Percentiles rank a stretch among this genome's conserved stretches.
Conservation (phyloP, 352 stramenopile species). For the Phytophthora boehmeriae region DNA sequence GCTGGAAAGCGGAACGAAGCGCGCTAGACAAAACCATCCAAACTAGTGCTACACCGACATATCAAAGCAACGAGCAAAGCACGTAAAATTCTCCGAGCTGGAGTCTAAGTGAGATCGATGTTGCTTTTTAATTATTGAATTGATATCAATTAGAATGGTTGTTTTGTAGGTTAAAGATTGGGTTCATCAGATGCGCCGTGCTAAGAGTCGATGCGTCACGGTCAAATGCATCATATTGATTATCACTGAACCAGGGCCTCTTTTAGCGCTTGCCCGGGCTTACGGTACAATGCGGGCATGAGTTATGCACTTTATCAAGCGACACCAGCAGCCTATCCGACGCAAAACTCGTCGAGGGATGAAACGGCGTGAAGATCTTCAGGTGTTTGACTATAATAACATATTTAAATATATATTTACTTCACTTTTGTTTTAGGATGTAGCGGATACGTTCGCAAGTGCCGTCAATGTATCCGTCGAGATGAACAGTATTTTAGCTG, state of each 20-base stretch:
- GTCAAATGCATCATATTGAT: conserved; percentile 13
- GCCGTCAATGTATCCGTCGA: conserved; percentile 6
- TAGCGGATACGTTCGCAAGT: conserved; percentile 4
- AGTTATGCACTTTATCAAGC: conserved; percentile 8
- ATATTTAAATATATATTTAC: conserved; percentile 1
- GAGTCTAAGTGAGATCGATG: conserved; percentile 1
- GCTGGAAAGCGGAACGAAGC: too few species aligned
- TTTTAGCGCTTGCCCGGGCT: not conserved
- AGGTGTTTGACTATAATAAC: conserved; percentile 2
- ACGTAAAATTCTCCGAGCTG: too few species aligned
- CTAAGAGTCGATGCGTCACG: conserved; percentile 2
- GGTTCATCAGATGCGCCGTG: conserved; percentile 3
- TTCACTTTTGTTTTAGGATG: conserved; percentile 3
- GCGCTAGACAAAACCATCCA: too few species aligned
- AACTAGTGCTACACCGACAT: too few species aligned
- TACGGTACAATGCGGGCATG: not conserved
- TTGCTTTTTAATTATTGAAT: not conserved
- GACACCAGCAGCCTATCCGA: conserved; percentile 3
- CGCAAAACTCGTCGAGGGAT: conserved; percentile 7
- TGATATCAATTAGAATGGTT: too few species aligned
- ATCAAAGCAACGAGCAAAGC: too few species aligned
- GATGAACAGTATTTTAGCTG: too few species aligned
- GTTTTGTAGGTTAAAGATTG: conserved; percentile 6
- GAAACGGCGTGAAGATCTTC: not conserved
- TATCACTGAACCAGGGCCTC: not conserved